Conservation (phyloP, 2,329 filamentous ascomycete species). For the Calonectria montana region DNA sequence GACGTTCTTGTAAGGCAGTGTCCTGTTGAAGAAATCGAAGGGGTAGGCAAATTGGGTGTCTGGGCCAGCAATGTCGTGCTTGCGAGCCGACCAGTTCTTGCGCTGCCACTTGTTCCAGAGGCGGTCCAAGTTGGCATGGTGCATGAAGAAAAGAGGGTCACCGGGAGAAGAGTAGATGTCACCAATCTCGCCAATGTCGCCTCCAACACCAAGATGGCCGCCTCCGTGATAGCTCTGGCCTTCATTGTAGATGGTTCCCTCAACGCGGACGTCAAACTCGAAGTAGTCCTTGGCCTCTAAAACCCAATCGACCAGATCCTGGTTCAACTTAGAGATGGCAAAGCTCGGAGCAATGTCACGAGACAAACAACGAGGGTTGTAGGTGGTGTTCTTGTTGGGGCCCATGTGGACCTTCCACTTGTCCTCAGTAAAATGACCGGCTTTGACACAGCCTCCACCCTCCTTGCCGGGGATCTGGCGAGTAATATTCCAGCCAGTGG, state of each 20-base stretch:
- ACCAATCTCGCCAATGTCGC: constrained; percentile 43
- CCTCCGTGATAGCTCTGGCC: constrained; percentile 40
- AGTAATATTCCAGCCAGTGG: constrained; percentile 27
- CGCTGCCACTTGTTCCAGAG: constrained; percentile 47
- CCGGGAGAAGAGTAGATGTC: constrained; percentile 40
- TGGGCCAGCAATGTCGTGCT: constrained; percentile 46
- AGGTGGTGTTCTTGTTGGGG: constrained; percentile 29
- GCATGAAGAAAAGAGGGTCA: constrained; percentile 42
- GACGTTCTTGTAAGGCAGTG: constrained; percentile 45
- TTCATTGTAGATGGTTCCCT: constrained; percentile 33
- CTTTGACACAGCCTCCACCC: constrained; percentile 34
- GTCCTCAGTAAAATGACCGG: constrained; percentile 35
- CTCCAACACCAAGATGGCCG: constrained; percentile 41
- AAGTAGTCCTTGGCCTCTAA: constrained; percentile 38
- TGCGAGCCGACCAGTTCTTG: constrained; percentile 41
- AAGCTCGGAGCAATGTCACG: constrained; percentile 43
- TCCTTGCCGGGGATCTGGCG: constrained; percentile 28
- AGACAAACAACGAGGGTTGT: constrained; percentile 48
- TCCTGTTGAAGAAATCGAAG: constrained; percentile 46
- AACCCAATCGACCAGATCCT: constrained; percentile 20
- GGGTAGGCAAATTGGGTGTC: constrained; percentile 48
- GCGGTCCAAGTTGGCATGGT: constrained; percentile 42
- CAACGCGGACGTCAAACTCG: constrained; percentile 43
- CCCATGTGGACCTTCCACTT: constrained; percentile 30
- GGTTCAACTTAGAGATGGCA: constrained; percentile 23